phyloP scores from a whole-genome alignment of 1,284 basidiomycete species.

The Pseudozyma sp. region DNA sequence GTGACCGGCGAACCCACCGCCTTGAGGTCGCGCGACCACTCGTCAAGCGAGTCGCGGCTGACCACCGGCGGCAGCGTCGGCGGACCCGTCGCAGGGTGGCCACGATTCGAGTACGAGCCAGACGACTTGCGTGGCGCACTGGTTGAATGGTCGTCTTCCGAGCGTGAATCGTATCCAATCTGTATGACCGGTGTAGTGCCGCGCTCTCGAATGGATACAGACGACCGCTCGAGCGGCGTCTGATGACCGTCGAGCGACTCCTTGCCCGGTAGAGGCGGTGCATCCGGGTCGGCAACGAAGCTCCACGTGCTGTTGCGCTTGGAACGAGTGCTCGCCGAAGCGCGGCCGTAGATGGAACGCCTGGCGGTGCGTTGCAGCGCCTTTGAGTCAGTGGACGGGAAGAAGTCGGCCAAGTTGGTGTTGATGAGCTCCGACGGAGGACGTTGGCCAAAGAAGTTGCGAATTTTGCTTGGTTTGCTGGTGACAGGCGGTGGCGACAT shows the following conservation, averaged over 20 bases:
- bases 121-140: constrained; percentile 9
- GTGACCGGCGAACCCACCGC: constrained; percentile 49
- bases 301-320: constrained; percentile 64
- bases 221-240: constrained; percentile 19
- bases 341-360: constrained; percentile 59
- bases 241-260: constrained; percentile 37
- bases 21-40: constrained; percentile 57
- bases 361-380: constrained; percentile 62
- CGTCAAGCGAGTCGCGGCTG: constrained; percentile 54
- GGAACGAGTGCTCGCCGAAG: constrained; percentile 57
- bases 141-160: constrained; percentile 30
- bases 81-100: constrained; percentile 18
- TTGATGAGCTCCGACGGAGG: constrained; percentile 97
- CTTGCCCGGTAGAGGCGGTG: constrained; percentile 55
- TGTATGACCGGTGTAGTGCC: constrained; percentile 44
- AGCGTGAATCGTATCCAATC: constrained; percentile 46
- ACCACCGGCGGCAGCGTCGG: constrained; percentile 59
- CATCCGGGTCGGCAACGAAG: constrained; percentile 57
- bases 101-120: constrained; percentile 9
- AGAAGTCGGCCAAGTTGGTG: constrained; percentile 94
- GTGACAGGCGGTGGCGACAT: constrained; percentile 25
- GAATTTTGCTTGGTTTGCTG: constrained; percentile 73
- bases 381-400: constrained; percentile 89
- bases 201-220: constrained; percentile 23
- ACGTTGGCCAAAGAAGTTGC: constrained; percentile 97